These are phyloP conservation scores for Asterella californica DNA, from an alignment of 225 moss, liverwort and hornwort genomes.

Conservation along the genomic window DNA sequence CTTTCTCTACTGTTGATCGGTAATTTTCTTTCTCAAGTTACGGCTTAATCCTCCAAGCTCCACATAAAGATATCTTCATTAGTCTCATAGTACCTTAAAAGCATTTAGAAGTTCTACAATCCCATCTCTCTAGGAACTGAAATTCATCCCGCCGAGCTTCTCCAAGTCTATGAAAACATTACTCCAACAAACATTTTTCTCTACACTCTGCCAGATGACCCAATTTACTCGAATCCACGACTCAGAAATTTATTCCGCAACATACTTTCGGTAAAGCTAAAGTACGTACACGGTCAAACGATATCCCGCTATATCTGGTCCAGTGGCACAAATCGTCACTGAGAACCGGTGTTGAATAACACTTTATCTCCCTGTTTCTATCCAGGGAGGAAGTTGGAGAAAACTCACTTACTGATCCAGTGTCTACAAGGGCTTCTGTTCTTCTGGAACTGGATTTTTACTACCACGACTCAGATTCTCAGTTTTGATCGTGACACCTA, in stretches of 20 bases:
- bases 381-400: constrained; percentile 14
- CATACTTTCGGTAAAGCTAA: background rate
- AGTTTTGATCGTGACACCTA: background rate
- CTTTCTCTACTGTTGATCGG: too few species aligned
- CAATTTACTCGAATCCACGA: background rate
- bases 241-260: background rate
- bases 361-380: constrained; percentile 8
- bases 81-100: too few species aligned
- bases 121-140: background rate
- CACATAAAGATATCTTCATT: background rate
- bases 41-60: background rate
- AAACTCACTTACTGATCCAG: constrained; percentile 8
- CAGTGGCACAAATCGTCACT: background rate
- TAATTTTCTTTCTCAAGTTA: too few species aligned
- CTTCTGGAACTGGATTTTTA: background rate
- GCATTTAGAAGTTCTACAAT: too few species aligned
- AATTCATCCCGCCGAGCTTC: background rate
- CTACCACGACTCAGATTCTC: background rate
- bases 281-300: background rate
- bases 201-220: background rate
- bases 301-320: background rate
- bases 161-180: background rate
- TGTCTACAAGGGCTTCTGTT: background rate
- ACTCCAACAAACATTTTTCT: background rate
- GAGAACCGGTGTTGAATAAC: background rate